Conservation (phyloP, 257 asterid genomes). For the Jacaranda mimosifolia region DNA sequence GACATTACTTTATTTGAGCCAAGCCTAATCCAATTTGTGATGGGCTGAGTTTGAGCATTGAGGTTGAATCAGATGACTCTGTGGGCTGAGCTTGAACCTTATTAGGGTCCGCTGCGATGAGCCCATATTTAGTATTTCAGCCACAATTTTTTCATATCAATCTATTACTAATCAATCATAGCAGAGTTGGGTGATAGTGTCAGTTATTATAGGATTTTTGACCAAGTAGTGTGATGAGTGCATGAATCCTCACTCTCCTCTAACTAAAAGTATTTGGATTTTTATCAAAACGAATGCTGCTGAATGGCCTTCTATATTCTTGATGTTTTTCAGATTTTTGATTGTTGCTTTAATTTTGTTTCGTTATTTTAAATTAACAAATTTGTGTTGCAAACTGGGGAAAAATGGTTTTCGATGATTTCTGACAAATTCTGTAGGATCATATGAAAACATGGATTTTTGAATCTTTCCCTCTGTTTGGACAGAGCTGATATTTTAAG, state of each 20-base stretch:
- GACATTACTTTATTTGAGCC: background rate
- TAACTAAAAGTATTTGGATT: background rate
- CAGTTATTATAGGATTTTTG: conserved; percentile 1
- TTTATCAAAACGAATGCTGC: conserved; percentile 16
- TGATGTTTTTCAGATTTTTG: conserved; percentile 15
- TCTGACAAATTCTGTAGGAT: conserved; percentile 4
- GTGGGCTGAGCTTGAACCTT: no score
- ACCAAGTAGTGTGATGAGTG: background rate
- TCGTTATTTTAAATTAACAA: conserved; percentile 2
- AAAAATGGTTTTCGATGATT: conserved; percentile 17
- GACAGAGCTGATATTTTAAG: conserved; percentile 93
- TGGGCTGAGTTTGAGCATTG: background rate
- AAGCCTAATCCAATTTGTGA: background rate
- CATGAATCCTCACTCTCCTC: background rate
- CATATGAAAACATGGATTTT: conserved; percentile 2
- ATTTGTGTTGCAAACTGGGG: conserved; percentile 18
- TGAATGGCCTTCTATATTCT: background rate
- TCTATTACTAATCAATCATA: conserved; percentile 1
- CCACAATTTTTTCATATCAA: background rate
- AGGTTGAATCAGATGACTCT: background rate
- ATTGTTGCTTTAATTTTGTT: background rate
- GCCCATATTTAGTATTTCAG: background rate
- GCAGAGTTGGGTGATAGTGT: conserved; percentile 25
- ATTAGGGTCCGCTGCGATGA: background rate
- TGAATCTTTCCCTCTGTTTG: conserved; percentile 42